Evolutionary conservation across 176 grass and related monocot species (phyloP), one percentile per base, ranked within the genome.

Genomic region (Juncus inflexus): DNA sequence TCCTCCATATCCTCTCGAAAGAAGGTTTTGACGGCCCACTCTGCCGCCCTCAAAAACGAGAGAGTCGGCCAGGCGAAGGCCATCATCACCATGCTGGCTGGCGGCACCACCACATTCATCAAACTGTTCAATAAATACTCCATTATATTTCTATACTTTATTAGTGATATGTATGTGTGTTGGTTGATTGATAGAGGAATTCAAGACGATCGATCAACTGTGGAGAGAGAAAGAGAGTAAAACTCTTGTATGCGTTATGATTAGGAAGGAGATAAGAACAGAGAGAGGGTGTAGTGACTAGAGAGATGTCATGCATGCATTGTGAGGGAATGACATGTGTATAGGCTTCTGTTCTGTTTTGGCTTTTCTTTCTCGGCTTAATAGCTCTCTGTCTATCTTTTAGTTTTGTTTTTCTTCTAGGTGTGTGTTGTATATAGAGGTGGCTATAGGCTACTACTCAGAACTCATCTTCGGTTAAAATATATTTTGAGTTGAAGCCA

Each of bases 51-150:
- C 38, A 96, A 61, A 75, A 90, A 83, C 35, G 81, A 64, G 35
- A 96, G 77, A 35, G 87, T 91, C 16, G 91, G 87, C 91, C 87
- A 96, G 15, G 91, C 81, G 12, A 96, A 83, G 52, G 87, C 87
- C 84, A 96, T 68, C 81, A 88, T 81, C 62, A 91, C 79, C 91
- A 91, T 96, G 87, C 84, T 96, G n/a, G 82, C 87, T 57, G 91
- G 91, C 45, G 91, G 87, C 78, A 91, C 79, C 79, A 91, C 87
- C 63, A 86, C 72, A 58, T 91, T 86, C 58, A 91, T 66, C 60
- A 91, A 37, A 57, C 74, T 40, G 77, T 75, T 86, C 28, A 88
- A 3, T 5, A 83, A 9, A 67, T 78, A 74, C 4, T 87, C 86
- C 81, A 87, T 81, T 39, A 12, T 15, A 12, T 41, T 16, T 16